Conservation (phyloP, 2,329 filamentous ascomycete species). For the Pseudogymnoascus sp. region DNA sequence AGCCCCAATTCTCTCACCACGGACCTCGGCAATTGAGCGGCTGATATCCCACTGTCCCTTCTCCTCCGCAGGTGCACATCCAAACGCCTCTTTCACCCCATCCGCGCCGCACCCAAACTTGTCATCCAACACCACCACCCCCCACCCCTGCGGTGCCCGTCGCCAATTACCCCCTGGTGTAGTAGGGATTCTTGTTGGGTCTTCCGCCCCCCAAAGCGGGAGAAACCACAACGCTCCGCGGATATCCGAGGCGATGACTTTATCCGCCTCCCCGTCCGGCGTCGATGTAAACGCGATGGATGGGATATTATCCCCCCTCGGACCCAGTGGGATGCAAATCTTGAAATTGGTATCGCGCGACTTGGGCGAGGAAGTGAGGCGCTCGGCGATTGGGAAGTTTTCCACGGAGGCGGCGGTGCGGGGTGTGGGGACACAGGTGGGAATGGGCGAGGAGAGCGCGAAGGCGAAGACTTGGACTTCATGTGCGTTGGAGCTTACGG, state of each 20-base stretch:
- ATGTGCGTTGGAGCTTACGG: conserved; percentile 69
- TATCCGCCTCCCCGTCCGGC: conserved; percentile 15
- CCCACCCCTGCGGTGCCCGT: conserved; percentile 20
- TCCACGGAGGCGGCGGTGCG: background rate
- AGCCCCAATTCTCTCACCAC: background rate
- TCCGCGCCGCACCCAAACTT: background rate
- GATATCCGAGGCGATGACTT: conserved; percentile 22
- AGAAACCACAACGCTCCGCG: conserved; percentile 16
- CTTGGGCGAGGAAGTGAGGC: too few relatives aligned
- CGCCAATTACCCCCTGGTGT: background rate
- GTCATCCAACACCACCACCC: conserved; percentile 17
- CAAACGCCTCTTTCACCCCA: background rate
- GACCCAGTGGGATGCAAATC: background rate
- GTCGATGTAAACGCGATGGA: conserved; percentile 21
- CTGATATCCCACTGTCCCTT: background rate
- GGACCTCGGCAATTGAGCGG: background rate
- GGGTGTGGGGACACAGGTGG: background rate
- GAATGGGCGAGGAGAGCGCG: conserved; percentile 21
- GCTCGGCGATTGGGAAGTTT: too few relatives aligned
- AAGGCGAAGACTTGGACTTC: conserved; percentile 47
- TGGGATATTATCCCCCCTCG: conserved; percentile 22
- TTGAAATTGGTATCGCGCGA: background rate
- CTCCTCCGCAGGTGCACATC: background rate
- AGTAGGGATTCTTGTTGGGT: background rate
- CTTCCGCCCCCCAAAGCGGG: background rate